Conservation (phyloP, 2,329 filamentous ascomycete genomes). For the Fusarium armeniacum region DNA sequence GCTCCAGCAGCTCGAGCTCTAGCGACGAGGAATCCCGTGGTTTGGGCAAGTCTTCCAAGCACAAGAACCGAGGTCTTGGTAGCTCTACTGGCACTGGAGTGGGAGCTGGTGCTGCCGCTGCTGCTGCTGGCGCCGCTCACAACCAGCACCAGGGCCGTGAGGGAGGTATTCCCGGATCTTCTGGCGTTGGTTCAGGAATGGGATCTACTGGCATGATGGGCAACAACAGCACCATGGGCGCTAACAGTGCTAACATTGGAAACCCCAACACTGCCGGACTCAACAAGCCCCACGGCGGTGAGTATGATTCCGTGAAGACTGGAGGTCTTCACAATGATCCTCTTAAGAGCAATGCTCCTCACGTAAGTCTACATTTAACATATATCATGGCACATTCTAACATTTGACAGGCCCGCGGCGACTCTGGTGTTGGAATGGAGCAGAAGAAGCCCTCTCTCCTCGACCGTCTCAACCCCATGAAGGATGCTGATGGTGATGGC, state of each 20-base stretch:
- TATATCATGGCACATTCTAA: neutral
- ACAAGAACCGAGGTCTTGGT: constrained; percentile 33
- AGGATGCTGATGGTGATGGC: constrained; percentile 45
- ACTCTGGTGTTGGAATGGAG: constrained; percentile 29
- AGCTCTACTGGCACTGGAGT: constrained; percentile 10
- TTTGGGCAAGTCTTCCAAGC: constrained; percentile 31
- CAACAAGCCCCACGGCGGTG: constrained; percentile 10
- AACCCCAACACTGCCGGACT: constrained; percentile 31
- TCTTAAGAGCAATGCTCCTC: constrained; percentile 19
- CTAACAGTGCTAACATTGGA: constrained; percentile 1
- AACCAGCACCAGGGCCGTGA: constrained; percentile 33
- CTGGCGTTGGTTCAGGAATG: constrained; percentile 14
- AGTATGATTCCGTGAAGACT: constrained; percentile 25
- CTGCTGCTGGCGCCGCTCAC: constrained; percentile 28
- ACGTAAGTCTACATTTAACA: constrained; percentile 1
- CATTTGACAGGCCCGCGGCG: constrained; percentile 15
- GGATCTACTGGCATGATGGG: constrained; percentile 13
- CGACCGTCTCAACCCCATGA: constrained; percentile 43
- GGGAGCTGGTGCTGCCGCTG: constrained; percentile 15
- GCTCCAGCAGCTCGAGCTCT: constrained; percentile 34
- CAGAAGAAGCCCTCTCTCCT: constrained; percentile 42
- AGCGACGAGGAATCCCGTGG: constrained; percentile 38
- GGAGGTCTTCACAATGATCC: constrained; percentile 37
- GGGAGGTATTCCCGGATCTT: constrained; percentile 3
- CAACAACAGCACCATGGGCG: constrained; percentile 5